Conservation (phyloP, 768 basidiomycete species). For the Coprinopsis cinerea region DNA sequence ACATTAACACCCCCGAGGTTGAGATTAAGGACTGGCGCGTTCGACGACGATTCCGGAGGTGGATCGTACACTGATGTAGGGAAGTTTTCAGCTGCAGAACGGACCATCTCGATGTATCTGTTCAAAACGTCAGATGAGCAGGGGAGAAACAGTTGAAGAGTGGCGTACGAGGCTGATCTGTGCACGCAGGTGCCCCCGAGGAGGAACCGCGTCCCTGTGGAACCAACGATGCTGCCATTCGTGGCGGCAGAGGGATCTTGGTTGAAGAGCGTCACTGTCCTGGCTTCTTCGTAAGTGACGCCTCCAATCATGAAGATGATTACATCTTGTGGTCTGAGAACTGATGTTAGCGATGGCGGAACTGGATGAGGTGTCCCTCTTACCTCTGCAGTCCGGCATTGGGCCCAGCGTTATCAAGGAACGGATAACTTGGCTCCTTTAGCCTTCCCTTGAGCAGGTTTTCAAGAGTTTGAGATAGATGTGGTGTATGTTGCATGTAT, state of each 20-base stretch:
- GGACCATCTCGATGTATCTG: conserved; percentile 89
- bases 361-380: conserved; percentile 9
- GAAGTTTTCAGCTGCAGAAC: conserved; percentile 59
- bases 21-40: conserved; percentile 77
- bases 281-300: conserved; percentile 92
- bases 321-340: conserved; percentile 81
- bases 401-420: conserved; percentile 59
- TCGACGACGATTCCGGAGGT: conserved; percentile 67
- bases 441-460: conserved; percentile 80
- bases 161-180: conserved; percentile 80
- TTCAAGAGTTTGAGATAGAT: conserved; percentile 88
- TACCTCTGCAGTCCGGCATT: conserved; percentile 72
- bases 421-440: conserved; percentile 87
- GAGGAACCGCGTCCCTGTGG: conserved; percentile 68
- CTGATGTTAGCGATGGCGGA: conserved; percentile 1
- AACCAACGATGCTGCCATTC: conserved; percentile 39
- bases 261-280: conserved; percentile 80
- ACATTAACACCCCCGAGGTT: conserved; percentile 92
- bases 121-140: conserved; percentile 10
- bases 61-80: conserved; percentile 65
- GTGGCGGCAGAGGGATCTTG: conserved; percentile 58
- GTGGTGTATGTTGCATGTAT: conserved; percentile 95
- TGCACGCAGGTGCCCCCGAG: conserved; percentile 94
- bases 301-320: conserved; percentile 98
- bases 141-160: neutral